Evolutionary conservation across 768 basidiomycete species (phyloP).

Genomic region (Suillus brevipes): DNA sequence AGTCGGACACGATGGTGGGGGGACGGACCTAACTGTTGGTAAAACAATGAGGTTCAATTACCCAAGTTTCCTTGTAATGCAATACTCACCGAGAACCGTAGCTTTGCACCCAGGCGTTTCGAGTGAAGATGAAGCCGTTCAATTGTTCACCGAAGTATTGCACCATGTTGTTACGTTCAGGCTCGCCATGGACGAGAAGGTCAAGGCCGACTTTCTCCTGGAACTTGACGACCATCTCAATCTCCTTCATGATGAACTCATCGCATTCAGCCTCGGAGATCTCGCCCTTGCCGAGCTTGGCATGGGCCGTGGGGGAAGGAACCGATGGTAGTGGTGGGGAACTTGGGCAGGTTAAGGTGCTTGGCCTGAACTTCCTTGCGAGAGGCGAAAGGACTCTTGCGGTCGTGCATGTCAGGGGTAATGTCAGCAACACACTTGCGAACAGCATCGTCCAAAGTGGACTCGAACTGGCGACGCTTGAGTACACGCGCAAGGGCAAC

Average conservation of each 20-base stretch:
- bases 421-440: conserved; percentile 94
- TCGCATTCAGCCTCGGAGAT: conserved; percentile 87
- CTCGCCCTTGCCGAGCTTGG: conserved; percentile 91
- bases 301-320: conserved; percentile 98
- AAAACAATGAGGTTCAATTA: conserved; percentile 13
- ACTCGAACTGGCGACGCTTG: conserved; percentile 94
- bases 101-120: conserved; percentile 99
- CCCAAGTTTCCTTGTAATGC: conserved; percentile 7
- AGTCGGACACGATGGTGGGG: conserved; percentile 97
- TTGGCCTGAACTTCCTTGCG: conserved; percentile 89
- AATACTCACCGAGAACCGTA: conserved; percentile 89
- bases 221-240: conserved; percentile 90
- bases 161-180: conserved; percentile 99
- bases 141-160: conserved; percentile 99
- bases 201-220: conserved; percentile 97
- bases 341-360: conserved; percentile 88
- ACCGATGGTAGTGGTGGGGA: conserved; percentile 98
- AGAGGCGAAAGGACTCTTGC: conserved; percentile 84
- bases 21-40: conserved; percentile 85
- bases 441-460: conserved; percentile 88
- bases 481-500: conserved; percentile 95
- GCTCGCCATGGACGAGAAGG: conserved; percentile 97
- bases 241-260: conserved; percentile 97
- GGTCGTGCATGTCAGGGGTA: conserved; percentile 80
- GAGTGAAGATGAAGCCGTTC: conserved; percentile 95